These are phyloP conservation scores for Trichoderma gamsii DNA, from an alignment of 495 filamentous ascomycete genomes.

Conservation along the genomic window DNA sequence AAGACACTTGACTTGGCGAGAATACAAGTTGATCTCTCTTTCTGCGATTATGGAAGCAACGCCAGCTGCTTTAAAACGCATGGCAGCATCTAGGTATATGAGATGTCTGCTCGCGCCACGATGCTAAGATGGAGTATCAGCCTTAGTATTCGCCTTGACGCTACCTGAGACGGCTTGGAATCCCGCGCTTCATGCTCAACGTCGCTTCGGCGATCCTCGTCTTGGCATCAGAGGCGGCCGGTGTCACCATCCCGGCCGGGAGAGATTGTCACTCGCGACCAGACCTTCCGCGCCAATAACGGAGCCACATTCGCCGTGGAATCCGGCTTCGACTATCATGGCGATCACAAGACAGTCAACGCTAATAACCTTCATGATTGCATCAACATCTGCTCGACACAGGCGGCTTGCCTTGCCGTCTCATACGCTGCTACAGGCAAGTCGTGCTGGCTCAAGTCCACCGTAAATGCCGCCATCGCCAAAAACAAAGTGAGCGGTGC, in stretches of 20 bases:
- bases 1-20: no score
- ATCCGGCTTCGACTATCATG: constrained; percentile 2
- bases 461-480: not conserved
- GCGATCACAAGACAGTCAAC: not conserved
- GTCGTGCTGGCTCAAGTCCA: not conserved
- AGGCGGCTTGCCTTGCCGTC: not conserved
- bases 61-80: no score
- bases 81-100: no score
- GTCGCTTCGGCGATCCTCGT: not conserved
- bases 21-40: no score
- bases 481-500: not conserved
- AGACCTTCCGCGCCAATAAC: not conserved
- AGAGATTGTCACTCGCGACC: not conserved
- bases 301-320: not conserved
- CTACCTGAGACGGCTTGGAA: not conserved
- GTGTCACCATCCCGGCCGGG: not conserved
- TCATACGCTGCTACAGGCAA: not conserved
- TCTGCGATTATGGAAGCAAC: no score
- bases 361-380: not conserved
- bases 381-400: not conserved
- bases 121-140: no score
- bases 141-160: no score
- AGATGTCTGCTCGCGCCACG: no score
- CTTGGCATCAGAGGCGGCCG: not conserved
- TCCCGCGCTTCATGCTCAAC: not conserved